Evolutionary conservation across 1,284 basidiomycete genomes (phyloP), one percentile per base, ranked within the genome.

Genomic region (Austroboletus niveus): DNA sequence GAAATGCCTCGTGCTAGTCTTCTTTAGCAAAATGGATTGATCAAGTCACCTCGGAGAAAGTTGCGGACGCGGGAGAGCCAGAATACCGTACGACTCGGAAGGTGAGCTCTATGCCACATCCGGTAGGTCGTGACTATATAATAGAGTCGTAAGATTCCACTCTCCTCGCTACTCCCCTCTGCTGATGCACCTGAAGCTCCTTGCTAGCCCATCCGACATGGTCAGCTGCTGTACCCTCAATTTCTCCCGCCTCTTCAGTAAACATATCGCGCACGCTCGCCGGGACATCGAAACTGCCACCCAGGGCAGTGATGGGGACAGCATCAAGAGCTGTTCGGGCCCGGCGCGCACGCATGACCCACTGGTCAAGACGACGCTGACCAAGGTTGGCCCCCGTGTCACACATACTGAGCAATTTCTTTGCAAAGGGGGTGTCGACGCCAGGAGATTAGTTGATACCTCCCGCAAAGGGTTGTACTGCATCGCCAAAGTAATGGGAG

Each of bases 391-490:
- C 11, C 70, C 69, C 7, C 69, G 69, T 43, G 63, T 72, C 12
- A 55, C 56, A 11, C 71, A 70, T 55, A 68, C 61, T 6, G 71
- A 73, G 20, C 57, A 64, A 46, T 70, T 70, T 40, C 43, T 68
- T 27, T 72, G 71, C 57, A 60, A 66, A 47, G 70, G 69, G 17
- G 69, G 70, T 29, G 71, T 70, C 36, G 70, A 70, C 45, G 60
- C 69, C 14, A 29, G 58, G 40, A 66, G 70, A 53, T 61, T 70
- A 12, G 68, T 70, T 10, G 47, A 68, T 45, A 47, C 72, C 27
- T 68, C 69, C 29, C 68, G 71, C 41, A 66, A 66, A 47, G 57
- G 62, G 12, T 47, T 70, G 8, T 72, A 69, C 49, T 61, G 61
- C 42, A 29, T 57, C 22, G 71, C 71, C n/a, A 66, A 56, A 45